phyloP scores from a whole-genome alignment of 163 green algal species.

The Scenedesmus sp. region DNA sequence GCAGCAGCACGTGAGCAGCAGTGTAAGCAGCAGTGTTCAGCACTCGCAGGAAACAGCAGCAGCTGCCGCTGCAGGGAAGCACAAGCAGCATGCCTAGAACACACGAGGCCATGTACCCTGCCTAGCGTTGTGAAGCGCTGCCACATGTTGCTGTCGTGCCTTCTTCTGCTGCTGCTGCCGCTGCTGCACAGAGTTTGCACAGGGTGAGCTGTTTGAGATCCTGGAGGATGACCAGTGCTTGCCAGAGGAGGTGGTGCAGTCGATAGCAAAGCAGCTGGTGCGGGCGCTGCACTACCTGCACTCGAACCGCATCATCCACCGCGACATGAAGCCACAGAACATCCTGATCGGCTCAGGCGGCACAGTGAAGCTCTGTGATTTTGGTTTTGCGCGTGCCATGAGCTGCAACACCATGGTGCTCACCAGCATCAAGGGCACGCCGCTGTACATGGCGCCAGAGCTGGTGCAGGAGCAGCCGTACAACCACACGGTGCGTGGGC shows the following conservation, averaged over 20 bases:
- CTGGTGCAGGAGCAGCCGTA: constrained; percentile 99
- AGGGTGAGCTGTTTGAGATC: constrained; percentile 99
- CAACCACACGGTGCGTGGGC: constrained; percentile 80
- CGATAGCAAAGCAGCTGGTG: constrained; percentile 94
- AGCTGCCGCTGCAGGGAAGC: no score
- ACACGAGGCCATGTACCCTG: neutral
- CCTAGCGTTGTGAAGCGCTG: neutral
- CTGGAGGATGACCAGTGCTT: constrained; percentile 95
- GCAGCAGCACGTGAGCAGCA: no score
- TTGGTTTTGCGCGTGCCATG: constrained; percentile 99
- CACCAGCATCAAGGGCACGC: constrained; percentile 98
- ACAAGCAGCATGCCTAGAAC: neutral
- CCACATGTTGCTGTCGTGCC: neutral
- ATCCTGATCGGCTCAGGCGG: constrained; percentile 92
- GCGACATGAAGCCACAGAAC: constrained; percentile 99
- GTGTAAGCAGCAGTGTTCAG: no score
- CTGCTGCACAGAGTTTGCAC: constrained; percentile 85
- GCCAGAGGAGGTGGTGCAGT: constrained; percentile 90
- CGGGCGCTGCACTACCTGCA: constrained; percentile 97
- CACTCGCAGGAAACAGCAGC: no score
- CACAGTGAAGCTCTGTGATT: constrained; percentile 99
- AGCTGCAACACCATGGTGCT: constrained; percentile 94
- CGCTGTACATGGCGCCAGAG: constrained; percentile 99
- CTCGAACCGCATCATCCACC: constrained; percentile 97
- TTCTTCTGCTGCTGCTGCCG: neutral